These are phyloP conservation scores for Leccinum truebloodii DNA, from an alignment of 768 basidiomycete species.

Conservation along the genomic window DNA sequence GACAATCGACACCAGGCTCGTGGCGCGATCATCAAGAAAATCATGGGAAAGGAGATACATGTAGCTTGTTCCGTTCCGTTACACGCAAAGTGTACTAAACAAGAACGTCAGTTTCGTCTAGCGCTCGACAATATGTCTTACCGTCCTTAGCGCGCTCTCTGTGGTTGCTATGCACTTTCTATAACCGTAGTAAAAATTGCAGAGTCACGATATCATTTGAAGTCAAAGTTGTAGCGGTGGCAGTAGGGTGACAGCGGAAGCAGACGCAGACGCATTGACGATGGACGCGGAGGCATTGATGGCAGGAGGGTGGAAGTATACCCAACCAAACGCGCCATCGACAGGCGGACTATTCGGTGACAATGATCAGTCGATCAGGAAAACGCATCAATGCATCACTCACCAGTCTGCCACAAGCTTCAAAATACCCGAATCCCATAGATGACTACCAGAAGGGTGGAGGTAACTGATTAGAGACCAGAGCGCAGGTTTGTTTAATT, in stretches of 20 bases:
- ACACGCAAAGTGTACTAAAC: not conserved
- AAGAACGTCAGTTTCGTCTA: not conserved
- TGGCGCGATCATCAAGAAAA: no score
- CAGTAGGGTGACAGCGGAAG: no score
- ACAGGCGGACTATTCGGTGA: slow-evolving; percentile 9
- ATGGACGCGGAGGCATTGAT: no score
- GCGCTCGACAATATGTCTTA: not conserved
- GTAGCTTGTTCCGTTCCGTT: not conserved
- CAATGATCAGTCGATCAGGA: not conserved
- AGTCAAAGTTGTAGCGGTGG: no score
- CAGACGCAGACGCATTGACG: no score
- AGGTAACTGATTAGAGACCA: slow-evolving; percentile 45
- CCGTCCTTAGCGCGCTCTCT: not conserved
- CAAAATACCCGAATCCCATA: slow-evolving; percentile 41
- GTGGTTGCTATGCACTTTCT: not conserved
- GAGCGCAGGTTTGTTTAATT: slow-evolving; percentile 46
- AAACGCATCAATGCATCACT: slow-evolving; percentile 7
- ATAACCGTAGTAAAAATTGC: not conserved
- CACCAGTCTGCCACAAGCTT: slow-evolving; percentile 27
- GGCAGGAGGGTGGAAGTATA: slow-evolving; percentile 39
- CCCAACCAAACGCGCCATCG: slow-evolving; percentile 41
- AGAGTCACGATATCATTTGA: no score
- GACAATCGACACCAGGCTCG: no score
- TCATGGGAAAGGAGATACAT: not conserved
- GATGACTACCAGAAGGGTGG: slow-evolving; percentile 40